phyloP scores from a whole-genome alignment of 176 grass and related monocot species.

The Raddia guianensis region DNA sequence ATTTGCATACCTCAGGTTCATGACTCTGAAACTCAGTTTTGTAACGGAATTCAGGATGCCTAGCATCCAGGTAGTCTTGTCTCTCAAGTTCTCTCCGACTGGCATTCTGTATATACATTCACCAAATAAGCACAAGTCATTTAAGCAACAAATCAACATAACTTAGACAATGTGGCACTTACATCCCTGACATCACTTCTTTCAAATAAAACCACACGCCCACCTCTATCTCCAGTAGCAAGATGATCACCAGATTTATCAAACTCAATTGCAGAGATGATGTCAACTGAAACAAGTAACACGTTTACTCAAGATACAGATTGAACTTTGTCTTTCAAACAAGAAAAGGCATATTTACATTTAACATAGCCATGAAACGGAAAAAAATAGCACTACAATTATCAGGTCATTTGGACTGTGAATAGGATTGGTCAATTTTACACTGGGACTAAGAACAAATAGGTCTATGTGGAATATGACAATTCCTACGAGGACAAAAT shows the following conservation, averaged over 20 bases:
- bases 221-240: conserved; percentile 80
- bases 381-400: conserved; percentile 14
- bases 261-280: conserved; percentile 84
- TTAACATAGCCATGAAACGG: neutral
- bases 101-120: conserved; percentile 44
- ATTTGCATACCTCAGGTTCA: conserved; percentile 66
- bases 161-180: conserved; percentile 40
- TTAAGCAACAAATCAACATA: conserved; percentile 29
- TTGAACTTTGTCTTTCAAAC: conserved; percentile 17
- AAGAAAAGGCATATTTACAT: conserved; percentile 8
- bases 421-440: neutral
- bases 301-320: conserved; percentile 25
- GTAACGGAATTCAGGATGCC: conserved; percentile 74
- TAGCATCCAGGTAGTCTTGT: conserved; percentile 61
- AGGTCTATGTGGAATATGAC: neutral
- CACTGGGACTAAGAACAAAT: conserved; percentile 9
- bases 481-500: conserved; percentile 18
- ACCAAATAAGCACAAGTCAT: conserved; percentile 28
- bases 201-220: conserved; percentile 81
- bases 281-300: conserved; percentile 67
- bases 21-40: conserved; percentile 86
- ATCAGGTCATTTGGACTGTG: neutral
- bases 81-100: conserved; percentile 73
- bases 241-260: conserved; percentile 86
- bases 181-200: conserved; percentile 62